Evolutionary conservation across 805 yeast genomes (phyloP).

Genomic region (Starmera amethionina): DNA sequence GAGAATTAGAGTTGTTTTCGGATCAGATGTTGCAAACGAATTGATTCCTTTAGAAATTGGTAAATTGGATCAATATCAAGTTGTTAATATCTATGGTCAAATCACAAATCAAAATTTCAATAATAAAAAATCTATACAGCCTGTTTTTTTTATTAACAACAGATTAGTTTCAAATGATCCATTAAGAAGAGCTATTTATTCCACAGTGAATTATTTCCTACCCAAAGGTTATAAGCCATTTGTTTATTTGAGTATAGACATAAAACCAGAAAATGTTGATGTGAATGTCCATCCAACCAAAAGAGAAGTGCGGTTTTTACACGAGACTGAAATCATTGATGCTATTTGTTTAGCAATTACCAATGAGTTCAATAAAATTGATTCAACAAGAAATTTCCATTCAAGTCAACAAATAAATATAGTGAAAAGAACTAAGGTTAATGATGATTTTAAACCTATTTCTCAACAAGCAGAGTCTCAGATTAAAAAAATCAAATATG

Average conservation of each 20-base stretch:
- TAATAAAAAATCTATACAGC: constrained; percentile 54
- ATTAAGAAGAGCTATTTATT: constrained; percentile 52
- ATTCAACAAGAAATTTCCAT: constrained; percentile 57
- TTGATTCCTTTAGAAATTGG: constrained; percentile 37
- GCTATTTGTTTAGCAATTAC: constrained; percentile 41
- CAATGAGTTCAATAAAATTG: constrained; percentile 41
- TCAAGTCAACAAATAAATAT: constrained; percentile 44
- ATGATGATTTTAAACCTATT: constrained; percentile 1
- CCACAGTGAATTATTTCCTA: constrained; percentile 35
- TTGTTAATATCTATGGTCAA: constrained; percentile 44
- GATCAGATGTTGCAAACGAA: constrained; percentile 57
- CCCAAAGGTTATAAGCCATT: constrained; percentile 79
- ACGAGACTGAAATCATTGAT: constrained; percentile 81
- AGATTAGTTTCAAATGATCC: constrained; percentile 81
- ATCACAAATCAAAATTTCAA: constrained; percentile 64
- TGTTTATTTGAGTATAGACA: constrained; percentile 59
- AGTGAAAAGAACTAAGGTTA: constrained; percentile 15
- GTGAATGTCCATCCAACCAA: constrained; percentile 97
- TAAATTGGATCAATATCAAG: constrained; percentile 32
- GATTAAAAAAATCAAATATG: constrained; percentile 30
- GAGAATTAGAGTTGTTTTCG: constrained; percentile 65
- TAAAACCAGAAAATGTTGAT: constrained; percentile 66
- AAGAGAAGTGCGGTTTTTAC: constrained; percentile 76
- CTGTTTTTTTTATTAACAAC: constrained; percentile 77
- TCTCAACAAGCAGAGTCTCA: background rate